Evolutionary conservation across 495 filamentous ascomycete genomes (phyloP), one percentile per base, ranked within the genome.

Genomic region (Friedmanniomyces simplex): DNA sequence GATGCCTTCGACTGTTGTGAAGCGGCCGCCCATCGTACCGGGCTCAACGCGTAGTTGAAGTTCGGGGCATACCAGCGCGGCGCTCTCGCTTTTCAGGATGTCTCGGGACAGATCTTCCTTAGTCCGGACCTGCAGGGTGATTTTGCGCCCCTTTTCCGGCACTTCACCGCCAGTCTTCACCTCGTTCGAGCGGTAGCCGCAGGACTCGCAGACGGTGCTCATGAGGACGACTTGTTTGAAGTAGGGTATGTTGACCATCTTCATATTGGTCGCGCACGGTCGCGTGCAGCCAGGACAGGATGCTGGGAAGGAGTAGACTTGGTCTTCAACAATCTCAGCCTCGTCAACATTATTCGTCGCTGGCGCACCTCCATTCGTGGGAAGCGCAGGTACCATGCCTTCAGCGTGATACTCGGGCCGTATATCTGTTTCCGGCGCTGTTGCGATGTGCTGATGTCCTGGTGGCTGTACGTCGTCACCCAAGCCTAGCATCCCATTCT

Each of bases 181-280:
- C 67, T 99, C 93, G 70, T 90, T 95, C 60, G 82, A 89, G 52
- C 87, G 84, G 71, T 96, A 96, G n/a, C 89, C 91, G 68, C 93
- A 98, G 71, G 85, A 74, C 26, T 87, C 81, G 67, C 93, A 98
- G 52, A 82, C 81, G 12, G 89, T 96, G 63, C 82, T 86, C 82
- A 91, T 95, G 61, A 97, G 74, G 46, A 94, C 79, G 20, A 97
- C 93, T 61, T 96, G 83, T 70, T 95, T 95, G 77, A 99, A 99
- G 70, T 94, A 82, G 0, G 93, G 93, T 54, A 99, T 96, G 60
- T 91, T 84, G 43, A 97, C 87, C 77, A 95, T 89, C 75, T 95
- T 91, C 83, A 96, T 91, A 67, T 93, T 88, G 24, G 91, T 88
- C 7, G 79, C 78, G 71, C 91, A 95, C 5, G 76, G 71, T 68